Base-by-base conservation (phyloP, 345 rosid species). In the Gossypium rotundifolium region DNA sequence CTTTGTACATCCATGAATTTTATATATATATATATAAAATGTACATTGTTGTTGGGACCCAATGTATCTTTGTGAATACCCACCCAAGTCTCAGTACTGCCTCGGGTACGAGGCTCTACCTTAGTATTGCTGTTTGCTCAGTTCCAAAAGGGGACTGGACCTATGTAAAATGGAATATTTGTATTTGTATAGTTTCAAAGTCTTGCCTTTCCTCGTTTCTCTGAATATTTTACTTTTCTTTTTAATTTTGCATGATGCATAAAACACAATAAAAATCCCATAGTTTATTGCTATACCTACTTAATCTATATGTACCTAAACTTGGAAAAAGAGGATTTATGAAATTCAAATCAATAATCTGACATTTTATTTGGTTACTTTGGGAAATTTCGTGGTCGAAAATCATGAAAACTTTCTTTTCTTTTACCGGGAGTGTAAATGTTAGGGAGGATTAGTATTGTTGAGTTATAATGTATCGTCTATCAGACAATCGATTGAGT, bases 401-500 rank as follows among this genome's bases (percentile, higher is more conserved):
- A 48, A 11, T 49, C 38, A 33, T 33, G 38, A 33, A 33, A 33
- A 33, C 38, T 33, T 33, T 49, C 17, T 4, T 12, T 16, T 49
- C 5, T 14, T 11, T 49, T 49, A 12, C 2, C 1, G 17, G 17
- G 53, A 49, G 53, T 49, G 9, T 16, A 49, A 13, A 49, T 49
- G 53, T 13, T 13, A 13, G 16, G 14, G 5, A 48, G 52, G 51
- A 4, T 29, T 29, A 29, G 38, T 29, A 4, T 33, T 33, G 38
- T 33, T 33, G 38, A 33, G 38, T 6, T 6, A 0, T 33, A 33
- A 33, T 0, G 1, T 5, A 33, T 33, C 1, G 7, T 33, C 5
- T 4, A 33, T 33, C 7, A 0, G 0, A 33, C 7, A 5, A 5
- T 33, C 0, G 1, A 33, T 33, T 33, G 40, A 33, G 0, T 5